These are phyloP conservation scores for Didymella glomerata DNA, from an alignment of 2,329 filamentous ascomycete species.

Conservation along the genomic window DNA sequence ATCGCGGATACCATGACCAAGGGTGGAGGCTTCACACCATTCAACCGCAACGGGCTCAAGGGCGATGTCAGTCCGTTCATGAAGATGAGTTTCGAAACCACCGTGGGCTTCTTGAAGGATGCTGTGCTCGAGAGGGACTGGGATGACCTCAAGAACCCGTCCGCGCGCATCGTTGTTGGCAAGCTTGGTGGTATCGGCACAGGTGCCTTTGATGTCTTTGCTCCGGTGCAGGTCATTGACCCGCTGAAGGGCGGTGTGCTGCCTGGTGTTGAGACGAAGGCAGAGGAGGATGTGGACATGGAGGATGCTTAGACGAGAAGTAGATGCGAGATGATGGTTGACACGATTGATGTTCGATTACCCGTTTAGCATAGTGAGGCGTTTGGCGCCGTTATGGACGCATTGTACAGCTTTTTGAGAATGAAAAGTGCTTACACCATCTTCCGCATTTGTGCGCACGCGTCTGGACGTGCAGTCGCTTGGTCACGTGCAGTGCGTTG, in stretches of 20 bases:
- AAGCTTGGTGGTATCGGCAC: slow-evolving; percentile 84
- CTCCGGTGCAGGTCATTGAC: slow-evolving; percentile 42
- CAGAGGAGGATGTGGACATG: slow-evolving; percentile 28
- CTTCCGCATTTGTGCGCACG: no score
- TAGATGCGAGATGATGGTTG: background rate
- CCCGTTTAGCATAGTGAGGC: background rate
- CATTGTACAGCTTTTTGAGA: background rate
- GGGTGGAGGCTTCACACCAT: slow-evolving; percentile 85
- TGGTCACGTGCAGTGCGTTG: no score
- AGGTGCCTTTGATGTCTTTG: slow-evolving; percentile 87
- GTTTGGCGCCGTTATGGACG: background rate
- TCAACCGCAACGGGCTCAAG: slow-evolving; percentile 88
- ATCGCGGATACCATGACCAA: slow-evolving; percentile 99
- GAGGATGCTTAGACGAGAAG: slow-evolving; percentile 10
- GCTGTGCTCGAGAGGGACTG: slow-evolving; percentile 89
- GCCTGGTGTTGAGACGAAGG: slow-evolving; percentile 23
- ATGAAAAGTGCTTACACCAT: background rate
- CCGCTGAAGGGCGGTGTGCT: slow-evolving; percentile 36
- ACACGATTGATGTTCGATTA: background rate
- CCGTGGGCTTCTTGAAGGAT: slow-evolving; percentile 90
- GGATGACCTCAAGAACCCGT: slow-evolving; percentile 87
- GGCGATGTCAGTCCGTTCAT: slow-evolving; percentile 90
- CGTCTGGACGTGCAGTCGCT: no score
- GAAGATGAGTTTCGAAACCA: slow-evolving; percentile 99
- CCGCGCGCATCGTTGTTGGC: slow-evolving; percentile 87